Percentiles rank a stretch among this genome's conserved stretches.
phyloP scores from a whole-genome alignment of 345 rosid genomes.

The Eucalyptus cloeziana region DNA sequence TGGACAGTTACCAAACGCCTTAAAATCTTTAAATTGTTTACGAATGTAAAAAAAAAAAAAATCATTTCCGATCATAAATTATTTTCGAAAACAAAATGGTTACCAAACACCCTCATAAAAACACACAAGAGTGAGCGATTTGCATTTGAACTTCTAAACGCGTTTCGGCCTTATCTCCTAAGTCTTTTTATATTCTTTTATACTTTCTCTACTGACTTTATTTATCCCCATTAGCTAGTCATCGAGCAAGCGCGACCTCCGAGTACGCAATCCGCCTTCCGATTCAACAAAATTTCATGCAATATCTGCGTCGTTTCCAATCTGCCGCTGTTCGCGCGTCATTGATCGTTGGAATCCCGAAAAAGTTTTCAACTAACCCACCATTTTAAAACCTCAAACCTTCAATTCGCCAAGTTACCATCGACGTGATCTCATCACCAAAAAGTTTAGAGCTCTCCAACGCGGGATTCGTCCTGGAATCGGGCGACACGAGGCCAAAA shows the following conservation, averaged over 20 bases:
- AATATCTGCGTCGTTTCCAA: neutral
- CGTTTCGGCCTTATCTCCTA: neutral
- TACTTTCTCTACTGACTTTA: neutral
- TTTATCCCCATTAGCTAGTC: neutral
- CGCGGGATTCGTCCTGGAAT: neutral
- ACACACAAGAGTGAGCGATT: fast-evolving
- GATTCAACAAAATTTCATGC: neutral
- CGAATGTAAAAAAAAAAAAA: fast-evolving
- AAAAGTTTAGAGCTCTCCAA: neutral
- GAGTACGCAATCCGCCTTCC: neutral
- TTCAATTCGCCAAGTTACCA: neutral
- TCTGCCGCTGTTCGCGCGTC: neutral
- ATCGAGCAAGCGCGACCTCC: neutral
- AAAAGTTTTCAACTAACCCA: neutral
- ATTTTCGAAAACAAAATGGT: fast-evolving
- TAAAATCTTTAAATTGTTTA: fast-evolving
- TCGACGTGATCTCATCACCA: neutral
- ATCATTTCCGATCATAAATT: fast-evolving
- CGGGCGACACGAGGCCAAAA: neutral
- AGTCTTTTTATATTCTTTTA: fast-evolving
- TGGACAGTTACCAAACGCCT: fast-evolving
- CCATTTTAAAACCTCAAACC: neutral
- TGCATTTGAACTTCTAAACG: too few species aligned
- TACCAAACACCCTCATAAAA: fast-evolving
- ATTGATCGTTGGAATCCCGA: neutral